Evolutionary conservation across 2,329 filamentous ascomycete species (phyloP), one percentile per base, ranked within the genome.

Genomic region (Byssothecium circinans): DNA sequence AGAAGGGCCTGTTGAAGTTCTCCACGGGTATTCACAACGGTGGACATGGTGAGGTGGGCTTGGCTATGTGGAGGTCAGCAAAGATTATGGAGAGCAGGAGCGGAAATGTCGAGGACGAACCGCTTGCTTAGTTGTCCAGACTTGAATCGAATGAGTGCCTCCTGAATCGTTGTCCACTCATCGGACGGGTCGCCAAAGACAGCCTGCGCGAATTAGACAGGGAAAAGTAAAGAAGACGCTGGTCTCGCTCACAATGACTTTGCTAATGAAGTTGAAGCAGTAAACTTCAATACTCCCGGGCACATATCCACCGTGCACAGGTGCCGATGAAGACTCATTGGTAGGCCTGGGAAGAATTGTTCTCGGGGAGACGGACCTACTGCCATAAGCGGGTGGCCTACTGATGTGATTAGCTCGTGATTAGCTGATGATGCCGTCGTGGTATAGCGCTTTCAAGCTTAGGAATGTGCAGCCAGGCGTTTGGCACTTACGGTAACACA

Each of bases 1-100:
- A 54, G 37, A 1, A 68, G 44, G 3, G 56, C 54, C n/a, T 57
- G 43, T 22, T 51, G 56, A 39, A 69, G 61, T 42, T 64, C 54
- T 14, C 44, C 4, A 15, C 62, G 45, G 10, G 50, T 39, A 19
- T 50, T 49, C 8, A 69, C 43, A n/a, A 53, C 49, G 8, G 54
- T 19, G 4, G 49, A 33, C 29, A 69, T 63, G 4, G 43, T 49
- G 11, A 41, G 42, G 25, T 61, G 44, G 2, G 57, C 54, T 7
- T 62, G 48, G 20, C 44, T 32, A 14, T n/a, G 10, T 12, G 14
- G 14, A 12, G 14, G 29, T 32, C 14, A 32, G 12, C 29, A 12
- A 32, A 4, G 6, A 5, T 12, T n/a, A 14, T 32, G 10, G 4
- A 8, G 4, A 8, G 4, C 7, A 12, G 12, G 14, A 4, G 8